phyloP scores from a whole-genome alignment of 768 basidiomycete species.

The Xerocomus brunneocitrinus region DNA sequence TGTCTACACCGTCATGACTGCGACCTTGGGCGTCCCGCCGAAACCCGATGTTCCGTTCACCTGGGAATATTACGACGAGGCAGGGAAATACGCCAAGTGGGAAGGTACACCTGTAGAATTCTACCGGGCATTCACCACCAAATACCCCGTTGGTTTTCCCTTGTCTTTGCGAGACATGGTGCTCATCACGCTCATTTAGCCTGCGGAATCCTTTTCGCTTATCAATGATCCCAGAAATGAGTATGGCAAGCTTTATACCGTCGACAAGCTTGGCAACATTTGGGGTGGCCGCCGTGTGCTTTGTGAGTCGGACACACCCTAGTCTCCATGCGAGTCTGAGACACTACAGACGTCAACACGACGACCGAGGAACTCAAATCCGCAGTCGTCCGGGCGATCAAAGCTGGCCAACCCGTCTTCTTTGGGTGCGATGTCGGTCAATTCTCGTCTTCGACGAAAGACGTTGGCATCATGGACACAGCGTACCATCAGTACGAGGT shows the following conservation, averaged over 20 bases:
- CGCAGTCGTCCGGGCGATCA: conserved; percentile 78
- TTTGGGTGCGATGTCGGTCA: conserved; percentile 97
- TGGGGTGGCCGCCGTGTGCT: conserved; percentile 82
- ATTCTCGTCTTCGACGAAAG: conserved; percentile 55
- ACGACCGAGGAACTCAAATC: conserved; percentile 77
- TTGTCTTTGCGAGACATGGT: background rate
- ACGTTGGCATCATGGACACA: conserved; percentile 81
- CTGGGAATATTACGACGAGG: conserved; percentile 87
- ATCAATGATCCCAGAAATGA: conserved; percentile 92
- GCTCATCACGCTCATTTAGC: conserved; percentile 33
- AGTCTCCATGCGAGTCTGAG: background rate
- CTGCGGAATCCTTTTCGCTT: conserved; percentile 79
- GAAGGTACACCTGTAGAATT: conserved; percentile 80
- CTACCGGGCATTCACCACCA: conserved; percentile 59
- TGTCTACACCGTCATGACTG: conserved; percentile 77
- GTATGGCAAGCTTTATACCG: conserved; percentile 81
- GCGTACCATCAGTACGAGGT: conserved; percentile 81
- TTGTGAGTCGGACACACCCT: conserved; percentile 46
- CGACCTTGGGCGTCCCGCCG: conserved; percentile 85
- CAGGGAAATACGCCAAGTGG: conserved; percentile 71
- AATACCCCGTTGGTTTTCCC: conserved; percentile 46
- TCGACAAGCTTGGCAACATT: conserved; percentile 89
- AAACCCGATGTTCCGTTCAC: conserved; percentile 63
- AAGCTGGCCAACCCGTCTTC: conserved; percentile 86
- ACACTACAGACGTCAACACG: conserved; percentile 76